Base-by-base conservation (phyloP, 208 protist genomes). In the Tetramitus jugosus region DNA sequence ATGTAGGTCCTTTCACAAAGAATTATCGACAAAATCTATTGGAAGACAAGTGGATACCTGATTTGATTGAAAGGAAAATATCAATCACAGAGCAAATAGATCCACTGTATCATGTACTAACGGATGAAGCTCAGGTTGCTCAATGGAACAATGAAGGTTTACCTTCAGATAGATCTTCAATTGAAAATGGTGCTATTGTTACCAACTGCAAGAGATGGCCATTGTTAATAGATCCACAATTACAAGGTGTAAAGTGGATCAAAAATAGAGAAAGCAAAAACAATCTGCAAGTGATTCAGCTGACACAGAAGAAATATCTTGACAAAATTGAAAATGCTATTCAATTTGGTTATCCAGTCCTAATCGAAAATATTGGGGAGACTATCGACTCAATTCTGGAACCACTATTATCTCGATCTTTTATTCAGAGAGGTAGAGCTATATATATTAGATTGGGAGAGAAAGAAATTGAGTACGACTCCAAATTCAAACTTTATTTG, bases 201-300 rank as follows among this genome's bases (percentile, higher is more conserved):
- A 71, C 42, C 6, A 87, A 84, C 35, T 91, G 87, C 71, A 56
- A 86, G 49, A 89, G 92, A 45, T 96, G 92, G 91, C 92, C 92
- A 76, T 82, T 96, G 2, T 83, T 96, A 23, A 93, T 96, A 71
- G 93, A 96, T 81, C 93, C 93, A 45, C 91, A 96, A 86, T 65
- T 93, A 26, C 91, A 96, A 77, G 93, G 86, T 61, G 83, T 94
- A 45, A 86, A 84, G 42, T 96, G 93, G 93, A 93, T 96, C 60
- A 78, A 83, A 35, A 84, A 76, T 35, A 83, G 84, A 68, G 79
- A 88, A 52, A 83, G 86, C 37, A 80, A 83, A 52, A 84, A 82
- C 43, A 79, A 84, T 29, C 68, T 89, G 7, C 65, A 87, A 33
- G 67, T 87, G 26, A 49, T 86, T 23, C 80, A 83, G 64, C 81